phyloP scores from a whole-genome alignment of 306 rosid species.

The Sicyos edulis region DNA sequence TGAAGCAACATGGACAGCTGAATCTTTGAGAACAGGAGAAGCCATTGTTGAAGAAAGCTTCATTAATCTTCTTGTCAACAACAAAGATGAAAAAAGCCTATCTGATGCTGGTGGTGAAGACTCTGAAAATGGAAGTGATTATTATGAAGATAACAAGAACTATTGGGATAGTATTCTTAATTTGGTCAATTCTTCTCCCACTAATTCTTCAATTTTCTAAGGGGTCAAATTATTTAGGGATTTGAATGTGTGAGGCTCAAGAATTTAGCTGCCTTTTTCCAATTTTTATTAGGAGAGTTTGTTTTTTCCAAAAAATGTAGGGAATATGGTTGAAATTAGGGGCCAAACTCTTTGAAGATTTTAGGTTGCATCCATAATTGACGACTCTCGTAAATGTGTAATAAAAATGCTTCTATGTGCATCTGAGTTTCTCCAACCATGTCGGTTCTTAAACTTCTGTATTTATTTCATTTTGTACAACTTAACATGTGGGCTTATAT shows the following conservation, averaged over 20 bases:
- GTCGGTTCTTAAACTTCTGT: background rate
- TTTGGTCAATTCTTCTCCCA: constrained; percentile 84
- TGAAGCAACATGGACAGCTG: constrained; percentile 53
- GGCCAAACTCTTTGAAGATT: constrained; percentile 26
- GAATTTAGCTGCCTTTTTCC: background rate
- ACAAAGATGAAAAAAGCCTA: constrained; percentile 51
- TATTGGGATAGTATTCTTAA: constrained; percentile 93
- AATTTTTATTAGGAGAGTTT: background rate
- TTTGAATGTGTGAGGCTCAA: constrained; percentile 9
- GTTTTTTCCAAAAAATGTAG: background rate
- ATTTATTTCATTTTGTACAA: background rate
- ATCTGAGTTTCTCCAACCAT: constrained; percentile 7
- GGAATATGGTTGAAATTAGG: background rate
- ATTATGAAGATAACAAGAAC: constrained; percentile 77
- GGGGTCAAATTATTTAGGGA: background rate
- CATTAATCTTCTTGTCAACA: constrained; percentile 74
- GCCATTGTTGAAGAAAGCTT: constrained; percentile 68
- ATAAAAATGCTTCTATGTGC: constrained; percentile 22
- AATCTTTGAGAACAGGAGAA: constrained; percentile 32
- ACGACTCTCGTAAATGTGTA: constrained; percentile 21
- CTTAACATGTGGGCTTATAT: too few relatives aligned
- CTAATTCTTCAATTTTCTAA: constrained; percentile 73
- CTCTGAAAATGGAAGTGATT: constrained; percentile 40
- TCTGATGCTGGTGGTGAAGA: constrained; percentile 63
- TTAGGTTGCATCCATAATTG: constrained; percentile 33